phyloP scores from a whole-genome alignment of 805 yeast genomes.

The Candida taoyuanica region DNA sequence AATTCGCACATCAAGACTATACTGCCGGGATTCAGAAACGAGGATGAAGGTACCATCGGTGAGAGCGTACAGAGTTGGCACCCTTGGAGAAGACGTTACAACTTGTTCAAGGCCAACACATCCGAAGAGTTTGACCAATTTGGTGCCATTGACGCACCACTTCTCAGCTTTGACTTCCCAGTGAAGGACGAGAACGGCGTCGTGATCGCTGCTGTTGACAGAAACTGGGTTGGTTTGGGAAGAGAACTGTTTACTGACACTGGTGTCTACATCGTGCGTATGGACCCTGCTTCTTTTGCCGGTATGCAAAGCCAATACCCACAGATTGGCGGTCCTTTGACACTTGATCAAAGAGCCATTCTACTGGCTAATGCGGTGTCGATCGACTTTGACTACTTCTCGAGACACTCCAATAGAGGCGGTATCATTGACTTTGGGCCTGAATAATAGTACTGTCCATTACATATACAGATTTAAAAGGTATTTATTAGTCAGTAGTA shows the following conservation, averaged over 20 bases:
- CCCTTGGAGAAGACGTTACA: constrained; percentile 85
- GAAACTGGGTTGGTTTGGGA: constrained; percentile 94
- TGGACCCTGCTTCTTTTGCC: constrained; percentile 68
- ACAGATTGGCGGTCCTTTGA: constrained; percentile 44
- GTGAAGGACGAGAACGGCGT: constrained; percentile 53
- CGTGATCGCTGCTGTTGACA: constrained; percentile 71
- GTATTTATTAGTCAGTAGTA: too few relatives aligned
- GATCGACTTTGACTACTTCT: constrained; percentile 93
- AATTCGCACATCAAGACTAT: constrained; percentile 81
- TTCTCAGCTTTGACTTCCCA: constrained; percentile 83
- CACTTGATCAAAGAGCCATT: constrained; percentile 80
- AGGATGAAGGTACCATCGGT: constrained; percentile 55
- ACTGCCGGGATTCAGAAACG: constrained; percentile 49
- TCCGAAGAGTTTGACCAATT: constrained; percentile 59
- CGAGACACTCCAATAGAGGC: constrained; percentile 71
- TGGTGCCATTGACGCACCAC: constrained; percentile 84
- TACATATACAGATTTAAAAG: too few relatives aligned
- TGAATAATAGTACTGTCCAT: not conserved
- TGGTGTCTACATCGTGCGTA: constrained; percentile 82
- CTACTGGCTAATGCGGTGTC: constrained; percentile 84
- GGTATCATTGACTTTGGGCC: constrained; percentile 24
- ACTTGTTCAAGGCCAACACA: constrained; percentile 51
- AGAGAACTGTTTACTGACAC: constrained; percentile 93
- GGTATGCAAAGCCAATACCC: constrained; percentile 53
- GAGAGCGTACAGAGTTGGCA: constrained; percentile 94